These are phyloP conservation scores for Paraphaeosphaeria minitans DNA, from an alignment of 2,329 filamentous ascomycete genomes.

Conservation along the genomic window DNA sequence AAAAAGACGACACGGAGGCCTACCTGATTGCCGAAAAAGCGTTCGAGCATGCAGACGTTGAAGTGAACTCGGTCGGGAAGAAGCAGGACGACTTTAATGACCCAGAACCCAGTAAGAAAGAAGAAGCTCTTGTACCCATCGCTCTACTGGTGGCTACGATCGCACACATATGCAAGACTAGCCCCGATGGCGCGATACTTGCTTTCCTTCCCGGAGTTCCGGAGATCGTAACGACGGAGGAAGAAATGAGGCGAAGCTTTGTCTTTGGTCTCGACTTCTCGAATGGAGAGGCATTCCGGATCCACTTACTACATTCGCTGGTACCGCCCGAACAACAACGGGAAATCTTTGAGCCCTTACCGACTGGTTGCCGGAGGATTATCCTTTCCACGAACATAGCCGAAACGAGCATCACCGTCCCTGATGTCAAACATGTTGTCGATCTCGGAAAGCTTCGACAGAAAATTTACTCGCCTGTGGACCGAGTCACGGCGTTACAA, in stretches of 20 bases:
- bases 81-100: background rate
- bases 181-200: constrained; percentile 9
- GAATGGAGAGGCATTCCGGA: background rate
- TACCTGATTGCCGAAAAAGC: background rate
- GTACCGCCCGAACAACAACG: constrained; percentile 5
- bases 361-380: constrained; percentile 8
- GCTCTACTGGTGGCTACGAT: constrained; percentile 10
- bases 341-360: constrained; percentile 7
- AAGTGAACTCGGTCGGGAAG: background rate
- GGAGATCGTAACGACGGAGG: constrained; percentile 6
- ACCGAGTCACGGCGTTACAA: constrained; percentile 6
- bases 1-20: background rate
- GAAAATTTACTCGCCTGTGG: background rate
- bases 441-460: constrained; percentile 11
- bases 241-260: background rate
- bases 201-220: constrained; percentile 11
- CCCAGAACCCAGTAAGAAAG: background rate
- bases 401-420: constrained; percentile 10
- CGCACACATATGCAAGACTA: constrained; percentile 11
- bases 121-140: constrained; percentile 5
- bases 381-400: constrained; percentile 14
- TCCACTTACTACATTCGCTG: constrained; percentile 11
- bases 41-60: background rate
- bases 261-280: constrained; percentile 10
- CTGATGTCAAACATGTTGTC: constrained; percentile 11